Conservation (phyloP, 805 yeast species). For the Candida rishiriensis region DNA sequence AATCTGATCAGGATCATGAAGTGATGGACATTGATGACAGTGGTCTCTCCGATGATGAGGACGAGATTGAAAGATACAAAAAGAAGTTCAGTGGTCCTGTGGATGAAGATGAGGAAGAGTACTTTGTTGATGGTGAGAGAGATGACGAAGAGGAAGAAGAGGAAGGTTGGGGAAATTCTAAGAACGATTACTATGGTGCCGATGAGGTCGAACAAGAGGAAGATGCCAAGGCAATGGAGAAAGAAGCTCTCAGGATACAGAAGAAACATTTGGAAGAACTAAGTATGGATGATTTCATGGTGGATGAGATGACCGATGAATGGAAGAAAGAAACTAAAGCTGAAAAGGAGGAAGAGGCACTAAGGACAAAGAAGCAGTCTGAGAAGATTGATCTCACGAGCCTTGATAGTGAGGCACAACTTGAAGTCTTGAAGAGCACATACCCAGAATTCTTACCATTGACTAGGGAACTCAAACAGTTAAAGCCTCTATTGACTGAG, state of each 20-base stretch:
- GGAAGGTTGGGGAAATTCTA: constrained; percentile 41
- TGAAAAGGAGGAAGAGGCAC: constrained; percentile 36
- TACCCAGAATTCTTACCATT: constrained; percentile 86
- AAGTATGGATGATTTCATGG: constrained; percentile 69
- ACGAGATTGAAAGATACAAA: constrained; percentile 32
- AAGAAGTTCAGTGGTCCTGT: constrained; percentile 37
- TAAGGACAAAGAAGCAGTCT: constrained; percentile 20
- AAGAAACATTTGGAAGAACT: constrained; percentile 73
- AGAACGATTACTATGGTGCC: constrained; percentile 56
- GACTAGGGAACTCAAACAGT: constrained; percentile 49
- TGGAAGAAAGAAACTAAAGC: constrained; percentile 51
- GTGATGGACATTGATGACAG: constrained; percentile 31
- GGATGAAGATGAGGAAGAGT: constrained; percentile 45
- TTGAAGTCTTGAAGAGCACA: constrained; percentile 49
- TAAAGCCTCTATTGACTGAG: constrained; percentile 39
- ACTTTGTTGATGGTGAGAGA: constrained; percentile 34
- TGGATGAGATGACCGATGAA: constrained; percentile 73
- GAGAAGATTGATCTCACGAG: constrained; percentile 40
- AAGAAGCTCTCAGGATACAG: constrained; percentile 85
- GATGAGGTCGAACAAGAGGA: constrained; percentile 70
- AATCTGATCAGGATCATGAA: constrained; percentile 32
- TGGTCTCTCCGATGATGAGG: constrained; percentile 51
- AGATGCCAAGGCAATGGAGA: constrained; percentile 71
- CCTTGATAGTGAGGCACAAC: constrained; percentile 51
- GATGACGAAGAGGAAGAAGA: constrained; percentile 28